Evolutionary conservation across 192 early-diverging fungal genomes (phyloP).

Genomic region (Rhizoclosmatium sp.): DNA sequence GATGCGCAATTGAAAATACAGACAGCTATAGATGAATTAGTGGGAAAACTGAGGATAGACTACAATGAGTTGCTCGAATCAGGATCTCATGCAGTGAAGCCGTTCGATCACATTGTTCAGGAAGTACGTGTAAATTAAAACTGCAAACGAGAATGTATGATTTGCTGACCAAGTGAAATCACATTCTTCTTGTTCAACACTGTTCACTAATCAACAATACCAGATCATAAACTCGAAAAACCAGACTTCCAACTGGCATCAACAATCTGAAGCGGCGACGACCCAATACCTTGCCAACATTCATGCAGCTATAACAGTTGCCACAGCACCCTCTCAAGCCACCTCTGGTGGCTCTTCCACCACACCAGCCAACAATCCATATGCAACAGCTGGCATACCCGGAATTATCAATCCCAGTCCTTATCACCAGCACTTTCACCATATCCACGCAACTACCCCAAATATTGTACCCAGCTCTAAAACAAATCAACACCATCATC

Average conservation of each 20-base stretch:
- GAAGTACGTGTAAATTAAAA: neutral
- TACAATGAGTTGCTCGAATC: neutral
- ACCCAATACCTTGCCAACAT: neutral
- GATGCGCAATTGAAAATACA: neutral
- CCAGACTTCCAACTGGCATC: too few species aligned
- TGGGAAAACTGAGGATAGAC: neutral
- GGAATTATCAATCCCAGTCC: constrained; percentile 24
- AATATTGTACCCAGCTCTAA: neutral
- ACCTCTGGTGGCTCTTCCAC: neutral
- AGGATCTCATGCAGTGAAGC: neutral
- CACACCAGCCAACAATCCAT: constrained; percentile 1
- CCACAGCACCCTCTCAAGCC: neutral
- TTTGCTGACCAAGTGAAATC: too few species aligned
- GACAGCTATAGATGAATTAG: neutral
- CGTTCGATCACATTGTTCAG: neutral
- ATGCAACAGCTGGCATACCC: constrained; percentile 17
- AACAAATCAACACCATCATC: neutral
- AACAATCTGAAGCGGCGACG: neutral
- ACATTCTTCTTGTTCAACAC: too few species aligned
- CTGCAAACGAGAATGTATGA: too few species aligned
- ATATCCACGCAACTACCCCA: neutral
- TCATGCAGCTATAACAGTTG: neutral
- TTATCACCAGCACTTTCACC: constrained; percentile 13
- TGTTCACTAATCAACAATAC: too few species aligned
- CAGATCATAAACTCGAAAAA: too few species aligned